Evolutionary conservation across 768 basidiomycete genomes (phyloP), one percentile per base, ranked within the genome.

Genomic region (Leccinellum luteum): DNA sequence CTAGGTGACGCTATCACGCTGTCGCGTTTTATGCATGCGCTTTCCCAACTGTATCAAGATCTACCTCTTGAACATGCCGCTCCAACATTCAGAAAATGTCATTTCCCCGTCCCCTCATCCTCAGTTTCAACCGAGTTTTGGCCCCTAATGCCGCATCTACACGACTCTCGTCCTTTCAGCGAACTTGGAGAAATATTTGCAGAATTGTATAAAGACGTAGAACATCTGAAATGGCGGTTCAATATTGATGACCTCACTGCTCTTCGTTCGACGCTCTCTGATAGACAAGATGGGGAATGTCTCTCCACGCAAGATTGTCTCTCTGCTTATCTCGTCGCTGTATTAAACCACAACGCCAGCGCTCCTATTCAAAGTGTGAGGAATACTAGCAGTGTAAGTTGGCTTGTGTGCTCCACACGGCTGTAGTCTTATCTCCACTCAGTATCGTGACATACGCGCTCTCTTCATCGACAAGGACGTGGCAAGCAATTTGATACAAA

Each of bases 241-340:
- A 48, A 61, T 8, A 23, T 3, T 35, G 38, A 50, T 8, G 58
- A 62, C 14, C 56, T 72, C 28, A 31, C 47, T 5, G 49, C 38
- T 12, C 66, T 68, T 51, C 60, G 61, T 19, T 56, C 56, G 30
- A 32, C 15, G 25, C 60, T 69, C 35, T 56, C 58, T 30, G 23
- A 27, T 25, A 49, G 10, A 19, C 48, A 43, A 27, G 52, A 44
- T 31, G 51, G 17, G n/a, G 21, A 0, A 6, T 56, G 43, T 47
- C 41, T 68, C n/a, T 66, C 71, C 9, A 52, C 53, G 6, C 73
- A 74, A 25, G 72, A 74, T 55, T 68, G 69, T 56, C 60, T 74
- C 44, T 67, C 64, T 2, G 71, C 72, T 14, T 69, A 66, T 55
- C 34, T 73, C 8, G 63, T 69, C 17, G 45, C 60, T 3, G 51